Evolutionary conservation across 371 early-diverging fungal species (phyloP).

Genomic region (Mortierella sp.): DNA sequence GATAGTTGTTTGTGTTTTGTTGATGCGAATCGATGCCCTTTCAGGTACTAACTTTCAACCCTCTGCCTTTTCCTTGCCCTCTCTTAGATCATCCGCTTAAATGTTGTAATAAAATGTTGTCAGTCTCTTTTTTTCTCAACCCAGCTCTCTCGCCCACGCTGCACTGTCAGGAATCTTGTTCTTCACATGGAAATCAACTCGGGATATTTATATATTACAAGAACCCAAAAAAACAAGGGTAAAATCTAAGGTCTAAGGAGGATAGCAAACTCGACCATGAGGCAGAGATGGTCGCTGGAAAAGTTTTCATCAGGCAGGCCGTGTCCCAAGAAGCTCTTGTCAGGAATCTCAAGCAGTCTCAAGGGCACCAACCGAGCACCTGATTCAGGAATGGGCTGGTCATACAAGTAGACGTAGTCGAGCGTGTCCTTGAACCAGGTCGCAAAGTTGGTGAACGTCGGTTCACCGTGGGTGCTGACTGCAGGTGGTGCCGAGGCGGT

Average conservation of each 20-base stretch:
- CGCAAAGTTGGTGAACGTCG: conserved; percentile 67
- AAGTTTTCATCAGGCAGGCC: conserved; percentile 69
- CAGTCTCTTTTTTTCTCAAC: conserved; percentile 16
- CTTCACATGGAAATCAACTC: neutral
- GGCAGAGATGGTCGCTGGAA: conserved; percentile 72
- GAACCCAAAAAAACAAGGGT: neutral
- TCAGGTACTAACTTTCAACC: neutral
- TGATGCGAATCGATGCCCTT: neutral
- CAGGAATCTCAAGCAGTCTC: conserved; percentile 59
- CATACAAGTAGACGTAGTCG: conserved; percentile 65
- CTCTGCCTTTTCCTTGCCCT: neutral
- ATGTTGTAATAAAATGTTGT: conserved; percentile 32
- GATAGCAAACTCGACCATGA: conserved; percentile 60
- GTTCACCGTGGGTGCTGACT: conserved; percentile 60
- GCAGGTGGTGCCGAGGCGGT: conserved; percentile 29
- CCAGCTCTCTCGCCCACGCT: neutral
- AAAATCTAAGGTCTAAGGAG: conserved; percentile 14
- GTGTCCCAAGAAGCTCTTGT: conserved; percentile 59
- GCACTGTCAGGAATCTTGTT: neutral
- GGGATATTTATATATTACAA: neutral
- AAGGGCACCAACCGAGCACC: conserved; percentile 44
- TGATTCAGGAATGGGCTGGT: conserved; percentile 24
- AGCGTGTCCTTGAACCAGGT: conserved; percentile 66
- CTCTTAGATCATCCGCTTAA: conserved; percentile 53
- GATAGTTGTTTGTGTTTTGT: neutral